A percentile compares a stretch with the other conserved stretches of the same genome.
phyloP scores from a whole-genome alignment of 2,329 filamentous ascomycete genomes.

The Ascosphaera apis region DNA sequence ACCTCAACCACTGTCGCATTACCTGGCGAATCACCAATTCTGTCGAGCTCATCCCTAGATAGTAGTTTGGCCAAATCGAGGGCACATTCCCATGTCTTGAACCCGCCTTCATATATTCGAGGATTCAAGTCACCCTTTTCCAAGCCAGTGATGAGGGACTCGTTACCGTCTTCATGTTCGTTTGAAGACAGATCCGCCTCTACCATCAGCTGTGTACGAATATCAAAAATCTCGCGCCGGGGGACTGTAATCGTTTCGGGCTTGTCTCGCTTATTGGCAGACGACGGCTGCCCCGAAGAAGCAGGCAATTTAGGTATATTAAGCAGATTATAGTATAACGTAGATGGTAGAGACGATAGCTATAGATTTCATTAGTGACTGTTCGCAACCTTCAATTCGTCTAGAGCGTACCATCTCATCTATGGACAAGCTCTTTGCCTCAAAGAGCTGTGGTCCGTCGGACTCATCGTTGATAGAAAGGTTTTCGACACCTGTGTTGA shows the following conservation, averaged over 20 bases:
- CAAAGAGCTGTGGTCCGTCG: conserved; percentile 8
- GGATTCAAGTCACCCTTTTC: conserved; percentile 33
- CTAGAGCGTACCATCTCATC: conserved; percentile 20
- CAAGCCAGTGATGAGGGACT: conserved; percentile 24
- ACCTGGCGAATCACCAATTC: background rate
- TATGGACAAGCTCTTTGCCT: conserved; percentile 5
- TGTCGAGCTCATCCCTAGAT: conserved; percentile 6
- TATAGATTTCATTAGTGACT: conserved; percentile 10
- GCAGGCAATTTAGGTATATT: conserved; percentile 16
- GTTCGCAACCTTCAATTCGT: conserved; percentile 23
- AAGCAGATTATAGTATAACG: conserved; percentile 34
- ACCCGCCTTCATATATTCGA: conserved; percentile 42
- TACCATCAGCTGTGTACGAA: conserved; percentile 39
- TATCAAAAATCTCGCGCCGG: conserved; percentile 38
- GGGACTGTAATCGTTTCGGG: conserved; percentile 17
- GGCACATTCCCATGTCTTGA: conserved; percentile 47
- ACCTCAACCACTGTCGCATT: background rate
- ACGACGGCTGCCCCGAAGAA: conserved; percentile 4
- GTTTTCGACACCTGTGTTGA: conserved; percentile 8
- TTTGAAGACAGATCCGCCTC: conserved; percentile 21
- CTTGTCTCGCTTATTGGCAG: conserved; percentile 1
- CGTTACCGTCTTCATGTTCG: conserved; percentile 13
- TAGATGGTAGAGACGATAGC: conserved; percentile 33
- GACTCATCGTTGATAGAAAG: conserved; percentile 3
- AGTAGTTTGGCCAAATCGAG: conserved; percentile 30